Evolutionary conservation across 495 filamentous ascomycete species (phyloP), one percentile per base, ranked within the genome.

Genomic region (Aspergillus haitiensis): DNA sequence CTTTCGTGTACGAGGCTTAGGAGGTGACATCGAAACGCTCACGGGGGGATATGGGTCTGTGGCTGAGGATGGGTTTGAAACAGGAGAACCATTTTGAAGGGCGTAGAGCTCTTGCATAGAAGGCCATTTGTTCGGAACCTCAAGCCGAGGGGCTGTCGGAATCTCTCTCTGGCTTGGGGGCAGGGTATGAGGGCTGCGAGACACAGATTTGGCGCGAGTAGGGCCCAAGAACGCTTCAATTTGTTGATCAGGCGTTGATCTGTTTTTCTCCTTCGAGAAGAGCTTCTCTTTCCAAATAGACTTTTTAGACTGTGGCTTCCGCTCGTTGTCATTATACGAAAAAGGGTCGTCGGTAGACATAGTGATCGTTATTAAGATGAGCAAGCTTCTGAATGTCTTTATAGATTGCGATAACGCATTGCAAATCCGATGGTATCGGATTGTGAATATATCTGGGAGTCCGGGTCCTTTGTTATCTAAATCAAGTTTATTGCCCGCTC

Each of bases 281-380:
- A 82, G 64, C 56, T 82, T 83, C 18, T 72, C 76, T 59, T 69
- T 72, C 80, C 79, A 83, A 46, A 74, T 71, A 15, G 74, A 61
- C 51, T 73, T 79, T 45, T 74, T 74, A 33, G 63, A 49, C 47
- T 52, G 16, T n/a, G 71, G 61, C 55, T 77, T 79, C 35, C 60
- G 70, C 58, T 78, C 74, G 31, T 58, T 45, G 27, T 54, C 74
- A 47, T 75, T 42, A 57, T 74, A 76, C 52, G 73, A 58, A 40
- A 78, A 75, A 7, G 73, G 70, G 64, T 78, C 75, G 60, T 77
- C 69, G 33, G 70, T 63, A 63, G 76, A 70, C 76, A 79, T 79
- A 50, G 66, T 59, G 64, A 51, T 27, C 39, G 47, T 45, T 52
- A 56, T 59, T 33, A 60, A 54, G 42, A 45, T 48, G 45, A 46